Evolutionary conservation across 2,329 filamentous ascomycete species (phyloP).

Genomic region (Colletotrichum sp.): DNA sequence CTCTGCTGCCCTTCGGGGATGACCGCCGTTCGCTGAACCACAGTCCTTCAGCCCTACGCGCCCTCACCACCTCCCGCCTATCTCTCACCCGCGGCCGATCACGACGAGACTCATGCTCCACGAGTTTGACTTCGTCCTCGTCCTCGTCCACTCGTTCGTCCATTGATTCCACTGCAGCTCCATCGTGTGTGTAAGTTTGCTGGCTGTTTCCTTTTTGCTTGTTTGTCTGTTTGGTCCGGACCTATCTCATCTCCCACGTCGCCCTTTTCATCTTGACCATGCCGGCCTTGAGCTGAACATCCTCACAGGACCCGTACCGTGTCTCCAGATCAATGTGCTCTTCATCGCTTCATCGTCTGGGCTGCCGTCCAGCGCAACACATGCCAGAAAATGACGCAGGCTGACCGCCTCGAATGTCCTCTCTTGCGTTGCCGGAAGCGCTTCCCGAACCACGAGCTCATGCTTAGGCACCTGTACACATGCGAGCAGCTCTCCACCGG

Average conservation of each 20-base stretch:
- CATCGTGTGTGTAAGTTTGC: constrained; percentile 38
- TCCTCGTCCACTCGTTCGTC: constrained; percentile 26
- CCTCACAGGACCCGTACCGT: constrained; percentile 47
- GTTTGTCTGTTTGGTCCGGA: background rate
- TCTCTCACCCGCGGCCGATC: constrained; percentile 33
- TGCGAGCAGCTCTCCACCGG: constrained; percentile 53
- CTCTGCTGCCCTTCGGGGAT: constrained; percentile 28
- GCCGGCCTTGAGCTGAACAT: constrained; percentile 12
- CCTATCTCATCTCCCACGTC: background rate
- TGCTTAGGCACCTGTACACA: constrained; percentile 57
- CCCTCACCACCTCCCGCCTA: constrained; percentile 34
- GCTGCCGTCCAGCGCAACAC: constrained; percentile 59
- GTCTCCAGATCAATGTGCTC: constrained; percentile 53
- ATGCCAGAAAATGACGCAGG: constrained; percentile 49
- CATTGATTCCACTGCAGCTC: constrained; percentile 25
- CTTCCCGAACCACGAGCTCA: constrained; percentile 56
- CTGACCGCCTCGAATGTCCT: constrained; percentile 57
- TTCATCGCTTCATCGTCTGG: constrained; percentile 62
- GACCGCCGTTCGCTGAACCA: constrained; percentile 27
- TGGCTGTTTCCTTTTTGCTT: background rate
- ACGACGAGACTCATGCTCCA: constrained; percentile 32
- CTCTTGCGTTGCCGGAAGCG: constrained; percentile 54
- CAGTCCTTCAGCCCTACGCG: constrained; percentile 35
- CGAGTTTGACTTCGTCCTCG: constrained; percentile 29
- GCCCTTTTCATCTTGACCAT: background rate